A percentile compares a stretch with the other conserved stretches of the same genome.
Conservation (phyloP, 1,284 basidiomycete species). For the Hortiboletus rubellus region DNA sequence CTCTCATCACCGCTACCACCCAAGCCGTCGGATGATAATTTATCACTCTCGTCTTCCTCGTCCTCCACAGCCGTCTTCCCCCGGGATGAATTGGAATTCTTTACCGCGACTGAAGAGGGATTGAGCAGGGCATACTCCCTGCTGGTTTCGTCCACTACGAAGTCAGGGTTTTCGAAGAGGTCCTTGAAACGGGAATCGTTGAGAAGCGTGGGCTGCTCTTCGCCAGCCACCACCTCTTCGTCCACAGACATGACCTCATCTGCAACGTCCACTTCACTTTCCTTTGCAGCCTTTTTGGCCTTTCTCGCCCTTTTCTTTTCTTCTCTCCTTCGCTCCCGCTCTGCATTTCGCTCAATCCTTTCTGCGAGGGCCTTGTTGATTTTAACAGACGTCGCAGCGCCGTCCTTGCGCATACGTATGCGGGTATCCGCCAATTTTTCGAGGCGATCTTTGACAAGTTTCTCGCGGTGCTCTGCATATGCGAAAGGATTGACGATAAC, state of each 20-base stretch:
- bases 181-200: slow-evolving; percentile 89
- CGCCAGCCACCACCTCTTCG: slow-evolving; percentile 36
- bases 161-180: slow-evolving; percentile 93
- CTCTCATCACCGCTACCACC: slow-evolving; percentile 48
- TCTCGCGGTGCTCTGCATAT: slow-evolving; percentile 92
- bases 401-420: slow-evolving; percentile 75
- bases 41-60: slow-evolving; percentile 87
- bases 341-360: slow-evolving; percentile 76
- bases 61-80: slow-evolving; percentile 83
- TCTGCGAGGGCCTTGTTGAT: slow-evolving; percentile 95
- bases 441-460: slow-evolving; percentile 84
- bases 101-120: slow-evolving; percentile 72
- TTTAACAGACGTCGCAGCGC: slow-evolving; percentile 53
- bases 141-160: slow-evolving; percentile 85
- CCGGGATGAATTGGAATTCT: slow-evolving; percentile 36
- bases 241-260: slow-evolving; percentile 47
- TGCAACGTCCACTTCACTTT: slow-evolving; percentile 35
- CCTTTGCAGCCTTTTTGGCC: slow-evolving; percentile 36
- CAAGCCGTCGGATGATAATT: slow-evolving; percentile 69
- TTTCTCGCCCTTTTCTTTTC: slow-evolving; percentile 59
- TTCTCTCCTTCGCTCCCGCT: slow-evolving; percentile 62
- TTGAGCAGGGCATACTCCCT: slow-evolving; percentile 92
- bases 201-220: slow-evolving; percentile 56
- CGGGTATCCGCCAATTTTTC: slow-evolving; percentile 92
- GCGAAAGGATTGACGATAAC: slow-evolving; percentile 96